phyloP scores from a whole-genome alignment of 768 basidiomycete genomes.

The Hortiboletus campestris region DNA sequence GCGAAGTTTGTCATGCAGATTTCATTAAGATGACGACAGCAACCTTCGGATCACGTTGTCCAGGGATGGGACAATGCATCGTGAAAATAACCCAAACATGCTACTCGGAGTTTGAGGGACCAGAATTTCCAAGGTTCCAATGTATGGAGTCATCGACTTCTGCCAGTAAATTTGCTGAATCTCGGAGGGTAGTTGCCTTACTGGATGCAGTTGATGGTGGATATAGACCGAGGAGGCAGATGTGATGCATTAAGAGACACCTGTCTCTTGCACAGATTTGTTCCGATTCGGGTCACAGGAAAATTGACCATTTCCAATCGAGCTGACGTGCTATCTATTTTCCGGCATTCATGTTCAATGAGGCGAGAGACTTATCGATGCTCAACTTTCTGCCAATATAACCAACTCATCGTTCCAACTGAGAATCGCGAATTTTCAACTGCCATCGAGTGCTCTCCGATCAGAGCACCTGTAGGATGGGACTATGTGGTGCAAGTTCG shows the following conservation, averaged over 20 bases:
- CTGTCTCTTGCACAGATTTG: slow-evolving; percentile 5
- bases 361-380: background rate
- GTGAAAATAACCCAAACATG: slow-evolving; percentile 3
- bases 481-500: background rate
- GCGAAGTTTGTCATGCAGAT: slow-evolving; percentile 9
- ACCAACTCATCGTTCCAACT: background rate
- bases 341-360: slow-evolving; percentile 5
- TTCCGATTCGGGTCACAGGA: slow-evolving; percentile 7
- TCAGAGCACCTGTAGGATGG: background rate
- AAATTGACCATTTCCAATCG: slow-evolving; percentile 5
- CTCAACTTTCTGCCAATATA: background rate
- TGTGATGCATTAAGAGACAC: slow-evolving; percentile 5
- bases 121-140: slow-evolving; percentile 10
- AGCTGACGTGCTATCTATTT: slow-evolving; percentile 1
- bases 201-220: slow-evolving; percentile 11
- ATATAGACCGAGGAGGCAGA: slow-evolving; percentile 27
- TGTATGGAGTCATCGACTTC: slow-evolving; percentile 1
- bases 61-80: slow-evolving; percentile 9
- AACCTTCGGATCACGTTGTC: slow-evolving; percentile 7
- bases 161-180: slow-evolving; percentile 6
- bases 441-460: background rate
- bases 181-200: slow-evolving; percentile 14
- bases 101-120: slow-evolving; percentile 22
- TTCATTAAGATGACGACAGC: slow-evolving; percentile 15
- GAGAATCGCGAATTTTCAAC: background rate